phyloP scores from a whole-genome alignment of 2,329 filamentous ascomycete species.

The Triangularia verruculosa region DNA sequence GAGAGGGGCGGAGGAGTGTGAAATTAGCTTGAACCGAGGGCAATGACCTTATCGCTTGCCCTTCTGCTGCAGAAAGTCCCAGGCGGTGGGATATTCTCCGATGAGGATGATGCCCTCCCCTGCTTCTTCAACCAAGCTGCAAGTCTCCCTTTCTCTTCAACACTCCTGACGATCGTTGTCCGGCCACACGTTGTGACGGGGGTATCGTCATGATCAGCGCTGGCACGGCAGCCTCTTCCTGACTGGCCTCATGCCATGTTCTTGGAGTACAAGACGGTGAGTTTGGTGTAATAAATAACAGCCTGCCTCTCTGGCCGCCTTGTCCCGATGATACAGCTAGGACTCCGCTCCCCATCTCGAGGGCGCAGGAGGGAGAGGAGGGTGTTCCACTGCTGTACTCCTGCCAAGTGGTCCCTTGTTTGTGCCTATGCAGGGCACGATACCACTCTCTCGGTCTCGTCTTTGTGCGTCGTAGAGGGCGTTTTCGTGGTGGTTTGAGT shows the following conservation, averaged over 20 bases:
- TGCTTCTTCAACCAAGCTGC: neutral
- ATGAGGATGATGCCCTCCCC: neutral
- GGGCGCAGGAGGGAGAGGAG: neutral
- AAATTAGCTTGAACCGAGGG: neutral
- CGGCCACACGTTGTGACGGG: neutral
- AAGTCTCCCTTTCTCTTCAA: neutral
- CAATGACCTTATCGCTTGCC: neutral
- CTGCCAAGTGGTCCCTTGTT: slow-evolving; percentile 6
- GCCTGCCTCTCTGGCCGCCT: too few relatives aligned
- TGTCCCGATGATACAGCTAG: too few relatives aligned
- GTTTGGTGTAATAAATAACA: too few relatives aligned
- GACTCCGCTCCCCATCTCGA: too few relatives aligned
- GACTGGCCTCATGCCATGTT: too few relatives aligned
- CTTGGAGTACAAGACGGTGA: too few relatives aligned
- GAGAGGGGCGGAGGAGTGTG: too few relatives aligned
- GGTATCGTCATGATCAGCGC: too few relatives aligned
- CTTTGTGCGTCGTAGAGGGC: too few relatives aligned
- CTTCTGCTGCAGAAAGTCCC: neutral
- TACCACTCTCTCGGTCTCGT: neutral
- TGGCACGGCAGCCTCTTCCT: too few relatives aligned
- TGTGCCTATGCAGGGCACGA: slow-evolving; percentile 1
- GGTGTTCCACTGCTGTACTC: too few relatives aligned
- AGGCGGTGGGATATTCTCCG: too few relatives aligned
- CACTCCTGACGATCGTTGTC: neutral
- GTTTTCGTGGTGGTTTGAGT: slow-evolving; percentile 20